Conservation (phyloP, 495 filamentous ascomycete species). For the Aspergillus asperescens region DNA sequence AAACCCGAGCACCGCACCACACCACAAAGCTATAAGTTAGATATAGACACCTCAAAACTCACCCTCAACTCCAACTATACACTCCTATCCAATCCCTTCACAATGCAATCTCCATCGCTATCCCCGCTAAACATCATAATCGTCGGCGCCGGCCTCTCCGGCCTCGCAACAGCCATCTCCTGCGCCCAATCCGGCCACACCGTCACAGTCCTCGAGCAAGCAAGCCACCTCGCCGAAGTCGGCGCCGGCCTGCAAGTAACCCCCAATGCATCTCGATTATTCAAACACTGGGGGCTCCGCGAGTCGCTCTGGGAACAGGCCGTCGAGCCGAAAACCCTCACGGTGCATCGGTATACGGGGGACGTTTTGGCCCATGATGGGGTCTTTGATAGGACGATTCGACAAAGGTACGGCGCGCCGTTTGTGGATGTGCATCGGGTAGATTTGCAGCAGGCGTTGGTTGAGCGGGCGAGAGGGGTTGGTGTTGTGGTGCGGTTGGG, state of each 20-base stretch:
- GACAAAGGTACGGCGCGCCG: slow-evolving; percentile 42
- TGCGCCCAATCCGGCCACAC: slow-evolving; percentile 54
- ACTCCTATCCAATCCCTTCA: no score
- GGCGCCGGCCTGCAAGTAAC: slow-evolving; percentile 54
- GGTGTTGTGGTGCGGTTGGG: slow-evolving; percentile 47
- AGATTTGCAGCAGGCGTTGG: slow-evolving; percentile 50
- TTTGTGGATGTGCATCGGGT: slow-evolving; percentile 58
- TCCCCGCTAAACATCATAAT: slow-evolving; percentile 24
- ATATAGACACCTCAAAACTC: background rate
- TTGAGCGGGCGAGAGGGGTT: slow-evolving; percentile 46
- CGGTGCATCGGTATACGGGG: slow-evolving; percentile 55
- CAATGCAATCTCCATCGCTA: no score
- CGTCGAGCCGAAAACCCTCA: slow-evolving; percentile 48
- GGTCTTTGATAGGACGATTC: slow-evolving; percentile 38
- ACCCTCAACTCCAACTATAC: background rate
- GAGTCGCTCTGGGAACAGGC: slow-evolving; percentile 41
- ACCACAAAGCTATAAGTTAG: background rate
- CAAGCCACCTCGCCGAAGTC: slow-evolving; percentile 54
- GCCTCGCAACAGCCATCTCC: slow-evolving; percentile 60
- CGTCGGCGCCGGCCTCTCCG: slow-evolving; percentile 49
- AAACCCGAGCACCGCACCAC: background rate
- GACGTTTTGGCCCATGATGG: slow-evolving; percentile 48
- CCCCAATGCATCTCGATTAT: slow-evolving; percentile 51
- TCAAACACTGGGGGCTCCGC: slow-evolving; percentile 50
- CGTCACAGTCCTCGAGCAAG: slow-evolving; percentile 58